phyloP scores from a whole-genome alignment of 2,329 filamentous ascomycete species.

The Colletotrichum sp. region DNA sequence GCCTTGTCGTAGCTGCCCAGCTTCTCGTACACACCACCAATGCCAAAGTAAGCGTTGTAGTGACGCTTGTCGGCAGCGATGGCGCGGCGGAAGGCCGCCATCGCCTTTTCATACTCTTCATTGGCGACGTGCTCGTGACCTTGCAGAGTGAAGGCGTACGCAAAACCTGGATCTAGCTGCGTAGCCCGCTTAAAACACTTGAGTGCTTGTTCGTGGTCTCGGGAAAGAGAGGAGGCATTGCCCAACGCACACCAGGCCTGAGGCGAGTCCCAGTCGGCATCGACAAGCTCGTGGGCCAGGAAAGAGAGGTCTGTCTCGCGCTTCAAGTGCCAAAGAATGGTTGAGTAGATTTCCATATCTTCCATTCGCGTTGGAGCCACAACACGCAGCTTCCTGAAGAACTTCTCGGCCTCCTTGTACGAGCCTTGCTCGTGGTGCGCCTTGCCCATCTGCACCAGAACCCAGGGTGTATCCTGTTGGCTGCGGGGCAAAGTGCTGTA shows the following conservation, averaged over 20 bases:
- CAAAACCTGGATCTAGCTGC: slow-evolving; percentile 87
- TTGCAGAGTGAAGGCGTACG: slow-evolving; percentile 94
- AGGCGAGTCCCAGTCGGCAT: slow-evolving; percentile 85
- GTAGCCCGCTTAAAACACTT: slow-evolving; percentile 95
- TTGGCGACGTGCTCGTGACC: slow-evolving; percentile 96
- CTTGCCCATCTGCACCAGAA: slow-evolving; percentile 87
- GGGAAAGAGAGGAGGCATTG: slow-evolving; percentile 90
- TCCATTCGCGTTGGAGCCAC: slow-evolving; percentile 83
- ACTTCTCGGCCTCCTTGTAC: slow-evolving; percentile 86
- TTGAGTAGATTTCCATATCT: slow-evolving; percentile 98
- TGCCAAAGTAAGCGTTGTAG: slow-evolving; percentile 98
- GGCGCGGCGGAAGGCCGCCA: slow-evolving; percentile 84
- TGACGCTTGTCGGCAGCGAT: slow-evolving; percentile 87
- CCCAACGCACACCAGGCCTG: slow-evolving; percentile 96
- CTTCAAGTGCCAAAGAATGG: slow-evolving; percentile 97
- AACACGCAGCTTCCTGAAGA: slow-evolving; percentile 79
- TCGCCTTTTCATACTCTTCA: slow-evolving; percentile 95
- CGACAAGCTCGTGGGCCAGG: slow-evolving; percentile 87
- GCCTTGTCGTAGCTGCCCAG: slow-evolving; percentile 91
- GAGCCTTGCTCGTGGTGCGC: slow-evolving; percentile 90
- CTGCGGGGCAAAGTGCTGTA: slow-evolving; percentile 73
- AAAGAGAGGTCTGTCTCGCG: slow-evolving; percentile 91
- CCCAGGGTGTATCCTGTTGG: slow-evolving; percentile 92
- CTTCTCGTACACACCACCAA: slow-evolving; percentile 83
- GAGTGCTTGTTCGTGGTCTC: slow-evolving; percentile 93